Evolutionary conservation across 768 basidiomycete species (phyloP).

Genomic region (Mycena galericulata): DNA sequence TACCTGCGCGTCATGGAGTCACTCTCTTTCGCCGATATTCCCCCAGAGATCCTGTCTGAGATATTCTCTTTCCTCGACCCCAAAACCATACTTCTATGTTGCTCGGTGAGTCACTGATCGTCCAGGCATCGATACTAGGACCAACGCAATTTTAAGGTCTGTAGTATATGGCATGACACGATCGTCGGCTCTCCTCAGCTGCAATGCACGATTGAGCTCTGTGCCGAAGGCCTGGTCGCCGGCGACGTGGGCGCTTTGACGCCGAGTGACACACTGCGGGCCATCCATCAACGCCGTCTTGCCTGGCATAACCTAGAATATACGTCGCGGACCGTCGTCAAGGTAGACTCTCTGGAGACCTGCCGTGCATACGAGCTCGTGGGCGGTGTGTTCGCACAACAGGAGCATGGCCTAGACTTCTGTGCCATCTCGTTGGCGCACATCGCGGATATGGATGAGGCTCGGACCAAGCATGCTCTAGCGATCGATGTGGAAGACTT

Average conservation of each 20-base stretch:
- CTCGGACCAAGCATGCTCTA: not conserved
- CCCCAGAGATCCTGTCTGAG: slow-evolving; percentile 1
- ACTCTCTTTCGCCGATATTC: not conserved
- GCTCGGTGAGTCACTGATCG: not conserved
- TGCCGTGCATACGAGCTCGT: slow-evolving; percentile 22
- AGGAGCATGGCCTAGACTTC: not conserved
- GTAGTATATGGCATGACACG: not conserved
- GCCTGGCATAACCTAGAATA: slow-evolving; percentile 20
- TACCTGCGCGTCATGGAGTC: too few species aligned
- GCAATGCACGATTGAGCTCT: slow-evolving; percentile 20
- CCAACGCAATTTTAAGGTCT: slow-evolving; percentile 4
- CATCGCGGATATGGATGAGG: not conserved
- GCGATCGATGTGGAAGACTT: not conserved
- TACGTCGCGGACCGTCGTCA: not conserved
- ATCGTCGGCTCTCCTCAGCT: slow-evolving; percentile 10
- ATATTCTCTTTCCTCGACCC: not conserved
- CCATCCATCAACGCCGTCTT: not conserved
- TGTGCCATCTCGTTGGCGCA: not conserved
- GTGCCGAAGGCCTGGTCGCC: slow-evolving; percentile 13
- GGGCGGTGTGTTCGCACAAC: slow-evolving; percentile 7
- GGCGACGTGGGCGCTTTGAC: not conserved
- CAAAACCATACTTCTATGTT: not conserved
- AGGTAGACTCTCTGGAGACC: not conserved
- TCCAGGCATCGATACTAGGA: not conserved
- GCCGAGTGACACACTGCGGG: not conserved